These are phyloP conservation scores for Lactarius hatsudake DNA, from an alignment of 768 basidiomycete genomes.

Conservation along the genomic window DNA sequence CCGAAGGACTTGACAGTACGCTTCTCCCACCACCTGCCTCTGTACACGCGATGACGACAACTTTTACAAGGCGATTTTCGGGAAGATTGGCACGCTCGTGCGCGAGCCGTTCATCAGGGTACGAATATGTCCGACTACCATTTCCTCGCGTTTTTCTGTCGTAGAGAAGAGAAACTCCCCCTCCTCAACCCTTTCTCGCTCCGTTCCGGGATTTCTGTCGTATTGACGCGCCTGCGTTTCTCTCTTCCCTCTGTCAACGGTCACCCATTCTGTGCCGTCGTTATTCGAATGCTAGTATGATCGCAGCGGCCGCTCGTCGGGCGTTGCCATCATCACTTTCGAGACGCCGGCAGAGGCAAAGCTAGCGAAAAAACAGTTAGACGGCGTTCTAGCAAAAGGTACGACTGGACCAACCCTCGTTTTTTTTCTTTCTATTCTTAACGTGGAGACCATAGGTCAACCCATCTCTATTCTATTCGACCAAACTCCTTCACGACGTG, in stretches of 20 bases:
- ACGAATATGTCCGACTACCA: conserved; percentile 55
- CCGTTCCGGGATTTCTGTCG: conserved; percentile 32
- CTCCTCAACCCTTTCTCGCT: conserved; percentile 38
- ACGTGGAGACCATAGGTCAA: conserved; percentile 52
- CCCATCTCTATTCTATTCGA: conserved; percentile 73
- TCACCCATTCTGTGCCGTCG: conserved; percentile 36
- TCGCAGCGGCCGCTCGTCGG: conserved; percentile 89
- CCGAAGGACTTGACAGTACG: conserved; percentile 85
- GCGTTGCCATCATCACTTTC: conserved; percentile 76
- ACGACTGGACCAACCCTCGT: conserved; percentile 22
- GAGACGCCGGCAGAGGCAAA: conserved; percentile 78
- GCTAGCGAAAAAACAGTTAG: conserved; percentile 77
- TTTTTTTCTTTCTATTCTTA: conserved; percentile 8
- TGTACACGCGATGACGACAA: not conserved
- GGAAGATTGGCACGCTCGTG: conserved; percentile 87
- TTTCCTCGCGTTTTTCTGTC: conserved; percentile 49
- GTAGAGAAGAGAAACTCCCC: conserved; percentile 50
- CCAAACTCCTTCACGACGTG: conserved; percentile 34
- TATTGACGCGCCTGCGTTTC: conserved; percentile 27
- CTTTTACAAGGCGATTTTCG: conserved; percentile 72
- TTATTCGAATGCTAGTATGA: conserved; percentile 74
- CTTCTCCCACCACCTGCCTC: conserved; percentile 13
- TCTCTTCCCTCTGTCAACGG: not conserved
- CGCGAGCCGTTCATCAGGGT: conserved; percentile 94
- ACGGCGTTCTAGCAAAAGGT: conserved; percentile 91